A percentile compares a stretch with the other conserved stretches of the same genome.
These are phyloP conservation scores for Kodamaea plutei DNA, from an alignment of 1,139 yeast genomes.

Conservation along the genomic window DNA sequence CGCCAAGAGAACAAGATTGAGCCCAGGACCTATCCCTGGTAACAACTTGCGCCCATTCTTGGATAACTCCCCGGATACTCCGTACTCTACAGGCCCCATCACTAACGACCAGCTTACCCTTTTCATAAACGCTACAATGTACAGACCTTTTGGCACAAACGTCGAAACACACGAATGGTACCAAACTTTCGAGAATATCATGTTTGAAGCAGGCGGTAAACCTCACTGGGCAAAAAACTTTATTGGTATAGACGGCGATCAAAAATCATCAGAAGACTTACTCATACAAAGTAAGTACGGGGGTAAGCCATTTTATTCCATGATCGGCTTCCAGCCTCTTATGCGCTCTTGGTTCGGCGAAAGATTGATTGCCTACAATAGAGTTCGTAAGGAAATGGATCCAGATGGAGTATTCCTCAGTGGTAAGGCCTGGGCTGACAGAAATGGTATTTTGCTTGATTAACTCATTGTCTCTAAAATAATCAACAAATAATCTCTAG, in stretches of 20 bases:
- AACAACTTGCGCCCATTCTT: constrained; percentile 76
- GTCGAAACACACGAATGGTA: constrained; percentile 82
- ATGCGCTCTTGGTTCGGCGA: constrained; percentile 81
- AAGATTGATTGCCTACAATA: constrained; percentile 55
- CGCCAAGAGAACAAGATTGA: constrained; percentile 30
- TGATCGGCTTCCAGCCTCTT: constrained; percentile 73
- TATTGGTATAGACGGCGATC: constrained; percentile 52
- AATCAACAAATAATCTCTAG: too few relatives aligned
- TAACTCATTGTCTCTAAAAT: constrained; percentile 1
- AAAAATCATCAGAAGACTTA: constrained; percentile 36
- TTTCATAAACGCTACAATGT: constrained; percentile 91
- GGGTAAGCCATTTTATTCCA: constrained; percentile 58
- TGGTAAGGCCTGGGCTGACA: constrained; percentile 71
- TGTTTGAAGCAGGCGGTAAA: constrained; percentile 78
- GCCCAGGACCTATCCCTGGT: constrained; percentile 77
- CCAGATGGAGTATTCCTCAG: constrained; percentile 79
- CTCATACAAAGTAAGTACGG: constrained; percentile 37
- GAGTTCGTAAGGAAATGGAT: constrained; percentile 62
- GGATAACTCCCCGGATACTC: constrained; percentile 70
- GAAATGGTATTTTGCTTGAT: constrained; percentile 60
- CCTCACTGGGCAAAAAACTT: constrained; percentile 99
- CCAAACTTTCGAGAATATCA: constrained; percentile 71
- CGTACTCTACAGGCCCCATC: constrained; percentile 48
- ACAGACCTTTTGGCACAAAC: constrained; percentile 79
- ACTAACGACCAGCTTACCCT: constrained; percentile 79